Evolutionary conservation across 2,329 filamentous ascomycete species (phyloP).

Genomic region (Periconia sp.): DNA sequence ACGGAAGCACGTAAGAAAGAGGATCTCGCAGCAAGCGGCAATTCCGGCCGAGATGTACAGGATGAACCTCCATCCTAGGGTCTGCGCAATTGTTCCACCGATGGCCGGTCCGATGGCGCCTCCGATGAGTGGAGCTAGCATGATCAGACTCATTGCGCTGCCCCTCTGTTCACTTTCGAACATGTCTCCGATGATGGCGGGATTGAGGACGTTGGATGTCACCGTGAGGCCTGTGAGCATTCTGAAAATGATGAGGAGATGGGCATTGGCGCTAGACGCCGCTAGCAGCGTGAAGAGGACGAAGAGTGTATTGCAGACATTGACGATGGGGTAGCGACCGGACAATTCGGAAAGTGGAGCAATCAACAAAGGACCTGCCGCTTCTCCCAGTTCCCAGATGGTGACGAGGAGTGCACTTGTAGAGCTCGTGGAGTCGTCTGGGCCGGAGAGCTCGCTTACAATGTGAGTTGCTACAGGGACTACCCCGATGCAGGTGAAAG

Average conservation of each 20-base stretch:
- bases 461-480: constrained; percentile 37
- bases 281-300: constrained; percentile 46
- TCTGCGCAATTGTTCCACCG: constrained; percentile 57
- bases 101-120: constrained; percentile 61
- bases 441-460: constrained; percentile 32
- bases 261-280: constrained; percentile 40
- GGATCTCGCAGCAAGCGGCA: constrained; percentile 52
- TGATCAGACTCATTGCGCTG: constrained; percentile 59
- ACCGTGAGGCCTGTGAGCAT: constrained; percentile 50
- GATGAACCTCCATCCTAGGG: constrained; percentile 57
- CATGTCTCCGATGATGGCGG: constrained; percentile 66
- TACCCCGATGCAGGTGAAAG: constrained; percentile 43
- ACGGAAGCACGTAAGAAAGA: constrained; percentile 55
- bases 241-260: constrained; percentile 45
- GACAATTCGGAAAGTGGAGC: constrained; percentile 38
- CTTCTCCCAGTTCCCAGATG: constrained; percentile 41
- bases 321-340: constrained; percentile 36
- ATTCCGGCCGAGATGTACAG: constrained; percentile 55
- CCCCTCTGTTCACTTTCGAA: constrained; percentile 61
- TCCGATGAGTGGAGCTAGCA: constrained; percentile 60
- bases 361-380: constrained; percentile 36
- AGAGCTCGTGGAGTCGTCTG: constrained; percentile 21
- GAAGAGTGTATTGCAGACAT: constrained; percentile 47
- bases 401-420: constrained; percentile 36
- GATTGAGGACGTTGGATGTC: constrained; percentile 59